phyloP scores from a whole-genome alignment of 2,329 filamentous ascomycete genomes.

The Epichloe scottii region DNA sequence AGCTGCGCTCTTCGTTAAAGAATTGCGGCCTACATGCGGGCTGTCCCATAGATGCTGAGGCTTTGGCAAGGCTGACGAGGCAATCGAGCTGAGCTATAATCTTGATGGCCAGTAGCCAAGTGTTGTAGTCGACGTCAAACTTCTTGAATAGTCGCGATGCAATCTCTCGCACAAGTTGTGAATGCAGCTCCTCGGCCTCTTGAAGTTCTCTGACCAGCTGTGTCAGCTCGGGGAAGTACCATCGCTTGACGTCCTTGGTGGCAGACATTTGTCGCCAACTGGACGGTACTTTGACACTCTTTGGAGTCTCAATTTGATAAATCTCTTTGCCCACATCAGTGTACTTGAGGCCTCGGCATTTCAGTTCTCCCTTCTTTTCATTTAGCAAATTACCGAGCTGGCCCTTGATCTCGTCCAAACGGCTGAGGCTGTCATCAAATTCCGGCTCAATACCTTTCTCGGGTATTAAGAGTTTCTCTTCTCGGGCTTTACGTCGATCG shows the following conservation, averaged over 20 bases:
- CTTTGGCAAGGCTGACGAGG: slow-evolving; percentile 81
- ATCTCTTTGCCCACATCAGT: slow-evolving; percentile 92
- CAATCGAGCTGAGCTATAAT: slow-evolving; percentile 90
- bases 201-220: slow-evolving; percentile 75
- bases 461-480: slow-evolving; percentile 73
- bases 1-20: slow-evolving; percentile 69
- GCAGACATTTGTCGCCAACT: slow-evolving; percentile 95
- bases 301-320: slow-evolving; percentile 88
- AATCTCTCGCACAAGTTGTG: slow-evolving; percentile 81
- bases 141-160: slow-evolving; percentile 70
- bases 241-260: slow-evolving; percentile 79
- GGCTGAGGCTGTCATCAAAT: slow-evolving; percentile 73
- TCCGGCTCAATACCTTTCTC: slow-evolving; percentile 80
- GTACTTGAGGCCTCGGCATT: slow-evolving; percentile 60
- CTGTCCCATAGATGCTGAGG: slow-evolving; percentile 70
- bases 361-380: slow-evolving; percentile 59
- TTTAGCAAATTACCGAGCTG: slow-evolving; percentile 61
- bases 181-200: slow-evolving; percentile 87
- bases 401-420: slow-evolving; percentile 61
- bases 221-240: slow-evolving; percentile 79
- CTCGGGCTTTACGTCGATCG: slow-evolving; percentile 65
- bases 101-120: slow-evolving; percentile 81
- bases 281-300: slow-evolving; percentile 70
- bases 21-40: slow-evolving; percentile 86
- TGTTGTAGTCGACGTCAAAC: slow-evolving; percentile 76